Conservation (phyloP, 108 stramenopile genomes). For the Skeletonema marinoi region DNA sequence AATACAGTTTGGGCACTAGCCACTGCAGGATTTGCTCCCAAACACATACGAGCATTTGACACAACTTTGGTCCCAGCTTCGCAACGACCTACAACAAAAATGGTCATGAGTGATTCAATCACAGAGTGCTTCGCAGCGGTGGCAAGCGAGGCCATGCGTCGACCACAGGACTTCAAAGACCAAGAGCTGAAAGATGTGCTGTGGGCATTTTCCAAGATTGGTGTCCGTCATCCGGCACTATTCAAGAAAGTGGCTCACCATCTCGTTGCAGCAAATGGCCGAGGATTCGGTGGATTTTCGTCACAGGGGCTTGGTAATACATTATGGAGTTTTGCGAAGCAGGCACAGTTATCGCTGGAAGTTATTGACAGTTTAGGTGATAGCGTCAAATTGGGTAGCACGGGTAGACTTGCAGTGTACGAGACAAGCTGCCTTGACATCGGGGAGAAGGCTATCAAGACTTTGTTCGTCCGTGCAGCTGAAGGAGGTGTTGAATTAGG, state of each 20-base stretch:
- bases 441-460: conserved; percentile 66
- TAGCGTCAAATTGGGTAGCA: conserved; percentile 38
- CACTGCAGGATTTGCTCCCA: conserved; percentile 61
- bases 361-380: conserved; percentile 47
- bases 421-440: conserved; percentile 72
- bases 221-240: conserved; percentile 73
- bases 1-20: conserved; percentile 81
- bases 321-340: conserved; percentile 64
- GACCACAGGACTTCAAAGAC: conserved; percentile 76
- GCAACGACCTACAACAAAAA: conserved; percentile 33
- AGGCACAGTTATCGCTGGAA: conserved; percentile 73
- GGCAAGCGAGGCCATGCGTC: conserved; percentile 65
- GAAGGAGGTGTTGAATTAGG: conserved; percentile 55
- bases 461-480: conserved; percentile 60
- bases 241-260: conserved; percentile 72
- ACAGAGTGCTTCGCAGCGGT: conserved; percentile 63
- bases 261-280: conserved; percentile 46
- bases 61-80: conserved; percentile 58
- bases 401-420: conserved; percentile 74
- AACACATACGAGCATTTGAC: conserved; percentile 68
- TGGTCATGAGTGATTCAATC: conserved; percentile 57
- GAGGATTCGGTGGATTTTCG: conserved; percentile 70
- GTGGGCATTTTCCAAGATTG: conserved; percentile 77
- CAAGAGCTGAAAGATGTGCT: conserved; percentile 86
- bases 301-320: conserved; percentile 77